Evolutionary conservation across 164 flowering plant species (phyloP).

Genomic region (Chimonanthus praecox): DNA sequence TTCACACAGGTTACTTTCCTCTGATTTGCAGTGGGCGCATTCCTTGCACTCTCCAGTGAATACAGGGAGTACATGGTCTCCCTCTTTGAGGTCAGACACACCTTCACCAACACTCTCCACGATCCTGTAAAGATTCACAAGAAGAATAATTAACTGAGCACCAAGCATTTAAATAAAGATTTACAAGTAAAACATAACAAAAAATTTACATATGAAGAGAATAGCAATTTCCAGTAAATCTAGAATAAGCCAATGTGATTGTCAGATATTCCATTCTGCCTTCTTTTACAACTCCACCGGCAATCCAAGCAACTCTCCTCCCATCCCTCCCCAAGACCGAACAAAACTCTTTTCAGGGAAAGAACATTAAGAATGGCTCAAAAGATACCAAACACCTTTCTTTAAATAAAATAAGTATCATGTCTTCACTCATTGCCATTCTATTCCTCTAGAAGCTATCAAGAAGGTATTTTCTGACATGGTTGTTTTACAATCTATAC

Average conservation of each 20-base stretch:
- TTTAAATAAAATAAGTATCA: too few relatives aligned
- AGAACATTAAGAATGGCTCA: too few relatives aligned
- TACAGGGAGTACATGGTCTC: constrained; percentile 62
- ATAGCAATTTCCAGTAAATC: too few relatives aligned
- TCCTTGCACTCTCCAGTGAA: constrained; percentile 67
- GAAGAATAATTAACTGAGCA: background rate
- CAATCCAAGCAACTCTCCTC: background rate
- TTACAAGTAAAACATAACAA: background rate
- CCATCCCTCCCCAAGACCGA: background rate
- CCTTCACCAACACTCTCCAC: constrained; percentile 67
- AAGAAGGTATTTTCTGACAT: too few relatives aligned
- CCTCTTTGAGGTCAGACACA: constrained; percentile 41
- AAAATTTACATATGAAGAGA: background rate
- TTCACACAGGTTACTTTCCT: constrained; percentile 71
- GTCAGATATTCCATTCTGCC: background rate
- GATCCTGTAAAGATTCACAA: constrained; percentile 24
- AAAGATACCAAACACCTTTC: too few relatives aligned
- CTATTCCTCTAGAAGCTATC: too few relatives aligned
- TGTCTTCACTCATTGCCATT: too few relatives aligned
- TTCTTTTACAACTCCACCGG: background rate
- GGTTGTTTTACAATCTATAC: too few relatives aligned
- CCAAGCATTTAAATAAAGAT: background rate
- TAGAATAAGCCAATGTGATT: background rate
- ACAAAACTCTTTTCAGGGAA: background rate
- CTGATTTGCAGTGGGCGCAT: constrained; percentile 55